Evolutionary conservation across 768 basidiomycete genomes (phyloP).

Genomic region (Thelephora aurantiotincta): DNA sequence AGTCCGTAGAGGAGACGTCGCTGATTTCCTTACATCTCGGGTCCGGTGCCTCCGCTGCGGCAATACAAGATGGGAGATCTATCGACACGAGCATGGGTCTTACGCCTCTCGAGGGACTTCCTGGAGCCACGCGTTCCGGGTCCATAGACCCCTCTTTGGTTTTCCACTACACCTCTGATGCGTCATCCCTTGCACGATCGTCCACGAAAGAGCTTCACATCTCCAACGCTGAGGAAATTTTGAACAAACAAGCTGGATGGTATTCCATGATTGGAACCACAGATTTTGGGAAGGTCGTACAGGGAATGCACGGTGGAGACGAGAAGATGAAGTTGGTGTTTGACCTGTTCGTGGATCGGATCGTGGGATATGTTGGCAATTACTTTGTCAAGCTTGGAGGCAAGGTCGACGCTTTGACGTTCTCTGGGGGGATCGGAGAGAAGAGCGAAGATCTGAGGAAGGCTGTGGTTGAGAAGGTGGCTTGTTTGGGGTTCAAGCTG

Average conservation of each 20-base stretch:
- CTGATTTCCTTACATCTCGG: constrained; percentile 81
- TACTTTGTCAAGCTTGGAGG: constrained; percentile 64
- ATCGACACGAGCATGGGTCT: constrained; percentile 88
- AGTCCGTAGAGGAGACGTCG: constrained; percentile 11
- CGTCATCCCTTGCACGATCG: constrained; percentile 26
- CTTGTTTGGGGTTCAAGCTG: constrained; percentile 49
- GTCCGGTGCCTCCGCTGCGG: constrained; percentile 79
- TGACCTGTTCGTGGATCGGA: constrained; percentile 63
- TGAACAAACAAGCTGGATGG: constrained; percentile 69
- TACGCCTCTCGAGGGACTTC: constrained; percentile 77
- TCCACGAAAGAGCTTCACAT: constrained; percentile 34
- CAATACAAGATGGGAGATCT: constrained; percentile 57
- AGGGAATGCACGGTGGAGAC: constrained; percentile 18
- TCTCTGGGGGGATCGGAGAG: constrained; percentile 85
- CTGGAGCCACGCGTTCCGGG: constrained; percentile 80
- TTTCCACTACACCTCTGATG: constrained; percentile 52
- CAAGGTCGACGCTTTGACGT: constrained; percentile 65
- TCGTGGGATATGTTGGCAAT: constrained; percentile 57
- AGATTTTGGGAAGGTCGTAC: constrained; percentile 61
- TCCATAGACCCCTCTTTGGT: constrained; percentile 75
- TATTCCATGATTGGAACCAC: constrained; percentile 68
- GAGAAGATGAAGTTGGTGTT: constrained; percentile 47
- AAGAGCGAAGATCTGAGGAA: constrained; percentile 44
- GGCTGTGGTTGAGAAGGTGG: constrained; percentile 37
- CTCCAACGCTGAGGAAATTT: constrained; percentile 58